Evolutionary conservation across 139 green algal species (phyloP).

Genomic region (Edaphochlamys debaryana): DNA sequence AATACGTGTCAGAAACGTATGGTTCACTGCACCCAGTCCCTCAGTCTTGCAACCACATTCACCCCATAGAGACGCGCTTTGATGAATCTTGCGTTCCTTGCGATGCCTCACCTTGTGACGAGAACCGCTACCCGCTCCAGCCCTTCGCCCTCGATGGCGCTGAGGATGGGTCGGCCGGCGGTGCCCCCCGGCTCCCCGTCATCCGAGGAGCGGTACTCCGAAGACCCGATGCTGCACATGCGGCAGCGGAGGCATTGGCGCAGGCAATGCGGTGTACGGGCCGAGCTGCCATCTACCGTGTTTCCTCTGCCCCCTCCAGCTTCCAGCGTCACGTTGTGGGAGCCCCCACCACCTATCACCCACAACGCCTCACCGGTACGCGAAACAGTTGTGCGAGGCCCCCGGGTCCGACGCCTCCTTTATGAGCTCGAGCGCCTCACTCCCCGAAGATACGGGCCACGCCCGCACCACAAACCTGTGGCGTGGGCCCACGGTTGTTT

Average conservation of each 20-base stretch:
- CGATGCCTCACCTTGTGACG: slow-evolving; percentile 67
- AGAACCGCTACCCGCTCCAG: slow-evolving; percentile 79
- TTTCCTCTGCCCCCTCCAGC: too few species aligned
- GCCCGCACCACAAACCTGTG: slow-evolving; percentile 78
- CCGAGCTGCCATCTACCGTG: too few species aligned
- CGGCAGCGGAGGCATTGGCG: too few species aligned
- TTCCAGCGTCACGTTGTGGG: too few species aligned
- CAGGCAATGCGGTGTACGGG: too few species aligned
- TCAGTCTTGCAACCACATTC: too few species aligned
- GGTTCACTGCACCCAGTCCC: too few species aligned
- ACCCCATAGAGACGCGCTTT: too few species aligned
- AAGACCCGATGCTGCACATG: too few species aligned
- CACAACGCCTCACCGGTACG: slow-evolving; percentile 57
- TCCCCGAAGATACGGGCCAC: slow-evolving; percentile 63
- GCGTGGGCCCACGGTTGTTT: background rate
- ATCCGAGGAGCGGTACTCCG: slow-evolving; percentile 71
- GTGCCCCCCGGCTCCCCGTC: slow-evolving; percentile 91
- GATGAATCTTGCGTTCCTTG: too few species aligned
- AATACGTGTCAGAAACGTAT: too few species aligned
- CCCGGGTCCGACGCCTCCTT: slow-evolving; percentile 46
- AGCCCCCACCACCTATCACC: too few species aligned
- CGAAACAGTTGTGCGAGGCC: slow-evolving; percentile 89
- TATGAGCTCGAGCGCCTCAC: slow-evolving; percentile 68
- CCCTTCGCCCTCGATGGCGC: slow-evolving; percentile 80
- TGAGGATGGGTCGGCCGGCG: slow-evolving; percentile 85